Evolutionary conservation across 306 rosid genomes (phyloP).

Genomic region (Fagus crenata): DNA sequence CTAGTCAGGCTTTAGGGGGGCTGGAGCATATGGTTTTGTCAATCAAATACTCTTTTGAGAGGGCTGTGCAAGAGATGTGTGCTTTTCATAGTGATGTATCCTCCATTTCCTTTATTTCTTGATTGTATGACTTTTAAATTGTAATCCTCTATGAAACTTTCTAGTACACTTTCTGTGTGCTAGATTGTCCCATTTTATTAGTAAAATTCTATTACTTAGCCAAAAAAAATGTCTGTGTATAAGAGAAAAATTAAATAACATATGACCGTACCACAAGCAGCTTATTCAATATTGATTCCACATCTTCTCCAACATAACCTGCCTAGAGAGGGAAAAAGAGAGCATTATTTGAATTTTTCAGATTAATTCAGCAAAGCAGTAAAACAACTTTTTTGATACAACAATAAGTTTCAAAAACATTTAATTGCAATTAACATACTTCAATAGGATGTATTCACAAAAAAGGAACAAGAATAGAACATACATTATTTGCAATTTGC

Average conservation of each 20-base stretch:
- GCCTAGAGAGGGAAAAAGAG: constrained; percentile 39
- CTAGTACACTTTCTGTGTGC: too few species aligned
- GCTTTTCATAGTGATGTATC: too few species aligned
- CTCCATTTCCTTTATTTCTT: too few species aligned
- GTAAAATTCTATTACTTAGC: too few species aligned
- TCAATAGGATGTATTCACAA: background rate
- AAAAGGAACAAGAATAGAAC: background rate
- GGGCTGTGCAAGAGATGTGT: too few species aligned
- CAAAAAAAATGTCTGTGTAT: background rate
- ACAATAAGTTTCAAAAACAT: background rate
- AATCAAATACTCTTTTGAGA: too few species aligned
- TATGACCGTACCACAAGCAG: constrained; percentile 50
- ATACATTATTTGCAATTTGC: background rate
- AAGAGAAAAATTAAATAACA: constrained; percentile 11
- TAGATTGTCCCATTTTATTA: too few species aligned
- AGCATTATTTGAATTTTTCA: constrained; percentile 9
- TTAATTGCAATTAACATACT: background rate
- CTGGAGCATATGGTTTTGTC: too few species aligned
- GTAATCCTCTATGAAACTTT: too few species aligned
- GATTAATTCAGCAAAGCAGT: background rate
- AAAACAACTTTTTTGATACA: background rate
- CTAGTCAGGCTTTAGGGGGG: too few species aligned
- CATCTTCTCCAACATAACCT: constrained; percentile 79
- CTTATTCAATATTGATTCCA: constrained; percentile 61
- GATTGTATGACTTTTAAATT: too few species aligned